Conservation (phyloP, 768 basidiomycete genomes). For the Leccinum longicurvipes region DNA sequence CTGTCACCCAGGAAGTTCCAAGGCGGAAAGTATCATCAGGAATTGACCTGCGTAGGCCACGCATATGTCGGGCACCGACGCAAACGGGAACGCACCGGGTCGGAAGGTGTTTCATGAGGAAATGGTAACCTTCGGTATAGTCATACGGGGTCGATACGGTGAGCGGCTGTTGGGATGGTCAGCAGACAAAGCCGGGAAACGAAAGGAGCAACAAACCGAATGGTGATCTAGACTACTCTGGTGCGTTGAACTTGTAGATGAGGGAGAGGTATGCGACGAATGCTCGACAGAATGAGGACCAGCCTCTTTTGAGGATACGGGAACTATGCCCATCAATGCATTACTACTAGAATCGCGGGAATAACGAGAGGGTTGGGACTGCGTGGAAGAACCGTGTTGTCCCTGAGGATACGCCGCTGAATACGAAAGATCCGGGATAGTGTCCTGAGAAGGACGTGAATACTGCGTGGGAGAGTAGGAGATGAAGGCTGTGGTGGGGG, state of each 20-base stretch:
- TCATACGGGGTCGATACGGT: slow-evolving; percentile 76
- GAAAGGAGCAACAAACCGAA: slow-evolving; percentile 23
- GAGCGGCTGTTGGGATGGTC: slow-evolving; percentile 60
- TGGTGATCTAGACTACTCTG: slow-evolving; percentile 34
- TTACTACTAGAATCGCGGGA: slow-evolving; percentile 46
- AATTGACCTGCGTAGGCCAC: slow-evolving; percentile 39
- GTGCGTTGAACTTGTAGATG: slow-evolving; percentile 41
- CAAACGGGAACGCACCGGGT: slow-evolving; percentile 59
- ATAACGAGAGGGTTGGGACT: slow-evolving; percentile 40
- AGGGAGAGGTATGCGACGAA: slow-evolving; percentile 38
- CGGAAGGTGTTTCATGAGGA: slow-evolving; percentile 91
- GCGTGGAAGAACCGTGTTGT: slow-evolving; percentile 23
- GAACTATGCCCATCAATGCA: slow-evolving; percentile 35
- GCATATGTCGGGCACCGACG: slow-evolving; percentile 33
- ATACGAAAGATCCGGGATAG: slow-evolving; percentile 41
- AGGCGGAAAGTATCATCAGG: slow-evolving; percentile 37
- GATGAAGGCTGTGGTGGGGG: slow-evolving; percentile 30
- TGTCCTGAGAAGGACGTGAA: slow-evolving; percentile 29
- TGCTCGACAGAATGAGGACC: slow-evolving; percentile 25
- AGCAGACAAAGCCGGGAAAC: slow-evolving; percentile 35
- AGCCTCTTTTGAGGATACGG: slow-evolving; percentile 25
- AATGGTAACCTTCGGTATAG: slow-evolving; percentile 96
- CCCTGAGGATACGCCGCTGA: slow-evolving; percentile 23
- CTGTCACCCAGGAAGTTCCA: slow-evolving; percentile 41
- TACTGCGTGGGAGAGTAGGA: slow-evolving; percentile 32